These are phyloP conservation scores for Diphasiastrum complanatum DNA, from an alignment of 83 land plant genomes.

Conservation along the genomic window DNA sequence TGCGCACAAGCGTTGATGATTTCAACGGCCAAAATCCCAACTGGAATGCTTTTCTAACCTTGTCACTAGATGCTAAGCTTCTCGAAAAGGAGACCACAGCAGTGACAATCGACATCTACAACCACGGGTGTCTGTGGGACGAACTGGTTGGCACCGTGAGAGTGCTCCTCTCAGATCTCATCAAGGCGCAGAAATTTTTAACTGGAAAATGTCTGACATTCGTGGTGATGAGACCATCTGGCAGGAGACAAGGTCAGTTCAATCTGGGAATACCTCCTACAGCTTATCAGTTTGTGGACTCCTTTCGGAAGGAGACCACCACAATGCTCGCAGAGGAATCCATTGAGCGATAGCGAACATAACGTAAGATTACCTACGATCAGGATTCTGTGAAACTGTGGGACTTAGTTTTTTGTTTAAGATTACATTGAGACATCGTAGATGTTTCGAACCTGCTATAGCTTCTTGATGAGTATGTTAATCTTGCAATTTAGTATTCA, in stretches of 20 bases:
- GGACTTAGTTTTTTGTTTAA: too few relatives aligned
- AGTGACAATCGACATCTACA: neutral
- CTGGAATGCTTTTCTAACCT: neutral
- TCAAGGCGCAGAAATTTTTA: neutral
- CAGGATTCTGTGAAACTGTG: too few relatives aligned
- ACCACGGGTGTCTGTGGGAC: neutral
- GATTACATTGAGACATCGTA: too few relatives aligned
- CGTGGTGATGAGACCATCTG: too few relatives aligned
- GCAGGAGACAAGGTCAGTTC: neutral
- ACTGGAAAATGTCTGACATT: neutral
- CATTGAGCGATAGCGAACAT: too few relatives aligned
- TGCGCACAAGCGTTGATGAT: neutral
- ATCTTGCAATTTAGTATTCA: too few relatives aligned
- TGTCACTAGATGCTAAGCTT: neutral
- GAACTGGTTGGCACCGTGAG: neutral
- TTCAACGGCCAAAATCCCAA: neutral
- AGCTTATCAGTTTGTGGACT: neutral
- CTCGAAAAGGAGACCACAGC: neutral
- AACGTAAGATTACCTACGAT: too few relatives aligned
- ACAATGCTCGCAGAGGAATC: neutral
- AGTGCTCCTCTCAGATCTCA: neutral
- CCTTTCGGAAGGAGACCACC: neutral
- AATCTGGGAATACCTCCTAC: neutral
- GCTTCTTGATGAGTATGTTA: too few relatives aligned
- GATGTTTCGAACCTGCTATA: too few relatives aligned